These are phyloP conservation scores for Paulownia fortunei DNA, from an alignment of 257 asterid genomes.

Conservation along the genomic window DNA sequence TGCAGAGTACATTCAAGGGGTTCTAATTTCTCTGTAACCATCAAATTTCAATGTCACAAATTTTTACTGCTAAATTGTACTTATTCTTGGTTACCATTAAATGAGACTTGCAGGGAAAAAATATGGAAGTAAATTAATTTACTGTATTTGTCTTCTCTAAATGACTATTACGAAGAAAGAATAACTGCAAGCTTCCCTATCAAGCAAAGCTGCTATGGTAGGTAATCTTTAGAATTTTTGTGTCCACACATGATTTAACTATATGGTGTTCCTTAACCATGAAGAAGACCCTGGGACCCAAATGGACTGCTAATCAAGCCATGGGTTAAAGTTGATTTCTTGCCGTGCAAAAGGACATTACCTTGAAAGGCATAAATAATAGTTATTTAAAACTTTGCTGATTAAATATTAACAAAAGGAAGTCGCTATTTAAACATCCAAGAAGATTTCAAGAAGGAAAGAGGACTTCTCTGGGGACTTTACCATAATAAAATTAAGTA, in stretches of 20 bases:
- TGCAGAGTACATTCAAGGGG: not conserved
- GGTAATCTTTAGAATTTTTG: constrained; percentile 5
- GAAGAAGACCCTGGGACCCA: constrained; percentile 43
- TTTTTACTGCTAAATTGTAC: too few relatives aligned
- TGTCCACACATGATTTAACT: constrained; percentile 10
- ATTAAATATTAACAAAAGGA: too few relatives aligned
- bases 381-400: constrained; percentile 16
- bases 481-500: constrained; percentile 27
- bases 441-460: constrained; percentile 52
- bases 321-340: constrained; percentile 21
- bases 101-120: too few relatives aligned
- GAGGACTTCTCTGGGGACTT: constrained; percentile 47
- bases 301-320: constrained; percentile 38
- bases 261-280: constrained; percentile 7
- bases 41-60: too few relatives aligned
- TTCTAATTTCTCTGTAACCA: too few relatives aligned
- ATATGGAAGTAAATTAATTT: too few relatives aligned
- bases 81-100: too few relatives aligned
- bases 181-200: too few relatives aligned
- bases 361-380: constrained; percentile 32
- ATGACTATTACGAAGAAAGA: too few relatives aligned
- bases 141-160: too few relatives aligned
- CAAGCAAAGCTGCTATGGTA: too few relatives aligned
- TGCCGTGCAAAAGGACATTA: constrained; percentile 32
- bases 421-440: constrained; percentile 36